Evolutionary conservation across 1,284 basidiomycete genomes (phyloP).

Genomic region (Ustilago shanxiensis): DNA sequence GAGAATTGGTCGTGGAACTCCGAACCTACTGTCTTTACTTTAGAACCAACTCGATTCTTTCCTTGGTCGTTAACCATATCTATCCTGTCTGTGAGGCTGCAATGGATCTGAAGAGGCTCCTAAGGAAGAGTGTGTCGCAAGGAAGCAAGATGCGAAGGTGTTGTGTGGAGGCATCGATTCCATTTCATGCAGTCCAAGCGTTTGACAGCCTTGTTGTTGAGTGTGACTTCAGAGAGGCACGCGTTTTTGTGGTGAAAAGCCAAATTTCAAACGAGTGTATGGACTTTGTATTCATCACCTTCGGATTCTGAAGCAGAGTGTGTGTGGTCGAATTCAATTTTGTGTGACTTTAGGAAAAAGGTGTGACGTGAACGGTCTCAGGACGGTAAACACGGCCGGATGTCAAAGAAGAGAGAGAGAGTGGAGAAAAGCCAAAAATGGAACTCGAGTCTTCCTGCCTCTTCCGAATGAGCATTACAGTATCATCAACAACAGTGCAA

Average conservation of each 20-base stretch:
- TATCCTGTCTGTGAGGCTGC: background rate
- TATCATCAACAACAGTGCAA: background rate
- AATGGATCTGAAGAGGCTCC: background rate
- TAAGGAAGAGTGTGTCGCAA: background rate
- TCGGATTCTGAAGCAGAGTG: background rate
- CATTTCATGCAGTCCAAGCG: background rate
- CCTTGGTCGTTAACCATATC: background rate
- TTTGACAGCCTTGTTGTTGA: background rate
- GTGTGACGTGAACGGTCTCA: conserved; percentile 23
- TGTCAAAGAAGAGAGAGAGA: background rate
- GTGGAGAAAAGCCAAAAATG: conserved; percentile 18
- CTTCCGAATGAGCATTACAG: conserved; percentile 26
- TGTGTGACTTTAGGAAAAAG: conserved; percentile 8
- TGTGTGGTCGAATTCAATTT: conserved; percentile 1
- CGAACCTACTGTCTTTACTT: background rate
- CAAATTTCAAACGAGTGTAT: background rate
- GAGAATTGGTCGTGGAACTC: background rate
- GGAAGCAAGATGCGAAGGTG: conserved; percentile 2
- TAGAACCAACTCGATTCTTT: background rate
- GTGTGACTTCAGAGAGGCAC: conserved; percentile 20
- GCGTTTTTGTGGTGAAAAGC: background rate
- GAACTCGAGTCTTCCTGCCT: conserved; percentile 18
- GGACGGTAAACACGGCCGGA: conserved; percentile 31
- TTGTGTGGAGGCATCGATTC: background rate
- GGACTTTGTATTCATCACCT: background rate